These are phyloP conservation scores for Phtheirospermum japonicum DNA, from an alignment of 257 asterid species.

Conservation along the genomic window DNA sequence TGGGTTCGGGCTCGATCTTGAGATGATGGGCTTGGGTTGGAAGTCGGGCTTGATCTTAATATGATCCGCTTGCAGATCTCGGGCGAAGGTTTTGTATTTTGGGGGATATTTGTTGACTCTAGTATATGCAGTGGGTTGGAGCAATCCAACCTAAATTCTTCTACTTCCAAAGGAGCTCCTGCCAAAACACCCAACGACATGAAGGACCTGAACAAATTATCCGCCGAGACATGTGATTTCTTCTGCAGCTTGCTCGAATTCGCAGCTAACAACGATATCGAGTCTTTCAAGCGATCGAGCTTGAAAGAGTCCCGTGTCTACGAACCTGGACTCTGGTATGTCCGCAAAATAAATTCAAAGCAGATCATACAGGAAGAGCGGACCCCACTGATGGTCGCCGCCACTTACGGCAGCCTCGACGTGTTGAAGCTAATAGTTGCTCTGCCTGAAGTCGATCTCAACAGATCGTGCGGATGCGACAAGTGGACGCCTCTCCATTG, in stretches of 20 bases:
- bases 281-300: slow-evolving; percentile 67
- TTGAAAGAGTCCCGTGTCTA: slow-evolving; percentile 66
- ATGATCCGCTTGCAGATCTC: slow-evolving; percentile 38
- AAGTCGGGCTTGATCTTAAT: no score
- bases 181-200: no score
- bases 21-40: no score
- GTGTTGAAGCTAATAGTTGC: slow-evolving; percentile 75
- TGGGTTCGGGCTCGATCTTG: no score
- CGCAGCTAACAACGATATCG: slow-evolving; percentile 79
- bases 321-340: slow-evolving; percentile 75
- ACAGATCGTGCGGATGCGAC: slow-evolving; percentile 62
- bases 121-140: slow-evolving; percentile 52
- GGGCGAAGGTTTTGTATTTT: slow-evolving; percentile 25
- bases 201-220: slow-evolving; percentile 44
- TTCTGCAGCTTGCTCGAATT: slow-evolving; percentile 76
- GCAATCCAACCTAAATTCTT: slow-evolving; percentile 33
- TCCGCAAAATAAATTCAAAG: slow-evolving; percentile 64
- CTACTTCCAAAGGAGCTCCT: slow-evolving; percentile 27
- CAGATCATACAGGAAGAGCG: no score
- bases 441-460: slow-evolving; percentile 78
- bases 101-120: slow-evolving; percentile 31
- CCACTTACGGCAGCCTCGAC: slow-evolving; percentile 67
- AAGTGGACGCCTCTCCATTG: slow-evolving; percentile 90
- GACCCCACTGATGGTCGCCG: no score
- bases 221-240: slow-evolving; percentile 62